Conservation (phyloP, 495 filamentous ascomycete genomes). For the Stereocaulon alpinum region DNA sequence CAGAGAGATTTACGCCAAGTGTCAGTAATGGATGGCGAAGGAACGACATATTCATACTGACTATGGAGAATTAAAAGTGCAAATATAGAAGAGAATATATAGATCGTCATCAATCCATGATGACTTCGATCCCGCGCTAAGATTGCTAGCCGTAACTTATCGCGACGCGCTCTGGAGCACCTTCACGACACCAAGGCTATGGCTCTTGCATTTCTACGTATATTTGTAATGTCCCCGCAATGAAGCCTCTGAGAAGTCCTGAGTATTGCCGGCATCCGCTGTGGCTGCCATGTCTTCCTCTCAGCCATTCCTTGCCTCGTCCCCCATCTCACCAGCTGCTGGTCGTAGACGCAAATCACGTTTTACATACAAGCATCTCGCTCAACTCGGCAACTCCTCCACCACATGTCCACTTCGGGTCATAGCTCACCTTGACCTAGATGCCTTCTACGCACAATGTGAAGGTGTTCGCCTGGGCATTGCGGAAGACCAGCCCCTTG, state of each 20-base stretch:
- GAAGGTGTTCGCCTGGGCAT: constrained; percentile 79
- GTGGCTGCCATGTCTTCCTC: constrained; percentile 30
- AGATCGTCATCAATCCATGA: constrained; percentile 3
- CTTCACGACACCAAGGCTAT: background rate
- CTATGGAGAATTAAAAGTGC: background rate
- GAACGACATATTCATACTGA: constrained; percentile 22
- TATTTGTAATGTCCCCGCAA: background rate
- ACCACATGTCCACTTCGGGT: constrained; percentile 70
- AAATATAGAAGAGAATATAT: background rate
- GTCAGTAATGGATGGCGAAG: constrained; percentile 23
- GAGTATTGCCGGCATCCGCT: background rate
- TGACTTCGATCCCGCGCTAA: constrained; percentile 7
- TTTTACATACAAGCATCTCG: constrained; percentile 78
- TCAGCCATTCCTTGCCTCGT: constrained; percentile 33
- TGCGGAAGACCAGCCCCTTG: constrained; percentile 65
- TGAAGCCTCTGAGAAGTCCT: background rate
- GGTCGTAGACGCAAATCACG: constrained; percentile 43
- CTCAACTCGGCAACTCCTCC: constrained; percentile 59
- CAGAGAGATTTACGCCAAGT: constrained; percentile 26
- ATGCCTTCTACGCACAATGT: constrained; percentile 97
- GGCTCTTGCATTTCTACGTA: background rate
- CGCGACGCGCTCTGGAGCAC: background rate
- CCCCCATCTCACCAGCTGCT: constrained; percentile 26
- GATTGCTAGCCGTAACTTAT: constrained; percentile 6
- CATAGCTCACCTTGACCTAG: constrained; percentile 86